Conservation (phyloP, 2,329 filamentous ascomycete species). For the Rhinocladiella similis region DNA sequence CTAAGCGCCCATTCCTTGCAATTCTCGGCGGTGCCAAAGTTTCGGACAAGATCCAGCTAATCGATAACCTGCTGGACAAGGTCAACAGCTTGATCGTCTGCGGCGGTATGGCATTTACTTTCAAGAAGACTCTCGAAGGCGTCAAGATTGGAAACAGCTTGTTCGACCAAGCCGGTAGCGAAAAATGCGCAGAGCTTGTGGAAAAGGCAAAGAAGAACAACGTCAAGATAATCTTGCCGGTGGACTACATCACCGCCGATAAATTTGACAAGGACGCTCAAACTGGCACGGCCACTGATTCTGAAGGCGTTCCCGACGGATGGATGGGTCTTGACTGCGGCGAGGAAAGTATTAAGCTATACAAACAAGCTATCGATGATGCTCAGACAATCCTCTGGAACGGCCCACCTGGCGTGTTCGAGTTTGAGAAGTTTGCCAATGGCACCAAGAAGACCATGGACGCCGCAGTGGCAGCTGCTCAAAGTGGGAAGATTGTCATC, state of each 20-base stretch:
- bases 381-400: constrained; percentile 99
- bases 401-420: constrained; percentile 94
- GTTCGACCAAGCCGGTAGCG: constrained; percentile 90
- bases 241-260: constrained; percentile 94
- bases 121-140: constrained; percentile 96
- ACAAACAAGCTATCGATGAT: constrained; percentile 81
- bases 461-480: constrained; percentile 76
- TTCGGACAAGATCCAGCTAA: constrained; percentile 98
- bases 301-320: constrained; percentile 87
- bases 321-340: constrained; percentile 98
- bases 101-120: constrained; percentile 98
- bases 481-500: constrained; percentile 91
- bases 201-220: constrained; percentile 96
- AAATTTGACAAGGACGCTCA: constrained; percentile 87
- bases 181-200: constrained; percentile 83
- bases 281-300: constrained; percentile 78
- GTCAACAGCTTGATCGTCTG: constrained; percentile 96
- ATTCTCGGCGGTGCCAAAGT: constrained; percentile 98
- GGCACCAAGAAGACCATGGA: constrained; percentile 93
- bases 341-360: constrained; percentile 81
- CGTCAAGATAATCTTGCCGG: constrained; percentile 90
- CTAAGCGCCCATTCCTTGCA: constrained; percentile 93
- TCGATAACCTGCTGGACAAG: constrained; percentile 98
- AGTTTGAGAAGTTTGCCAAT: constrained; percentile 89
- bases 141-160: constrained; percentile 87